A percentile compares a stretch with the other conserved stretches of the same genome.
Evolutionary conservation across 2,329 filamentous ascomycete genomes (phyloP).

Genomic region (Aspergillus eucalypticola): DNA sequence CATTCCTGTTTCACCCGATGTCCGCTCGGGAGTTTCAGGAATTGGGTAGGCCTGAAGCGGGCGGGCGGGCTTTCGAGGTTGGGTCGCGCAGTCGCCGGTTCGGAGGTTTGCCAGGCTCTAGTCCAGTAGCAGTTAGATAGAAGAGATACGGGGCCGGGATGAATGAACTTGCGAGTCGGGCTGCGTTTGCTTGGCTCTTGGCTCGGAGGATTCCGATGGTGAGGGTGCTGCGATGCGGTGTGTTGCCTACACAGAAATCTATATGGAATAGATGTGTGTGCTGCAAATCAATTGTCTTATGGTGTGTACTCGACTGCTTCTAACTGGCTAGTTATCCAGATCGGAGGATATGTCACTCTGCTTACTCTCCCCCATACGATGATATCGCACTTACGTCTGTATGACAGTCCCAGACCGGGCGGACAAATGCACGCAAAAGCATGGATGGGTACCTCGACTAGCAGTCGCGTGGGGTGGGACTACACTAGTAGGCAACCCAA

Average conservation of each 20-base stretch:
- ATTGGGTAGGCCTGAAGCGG: not conserved
- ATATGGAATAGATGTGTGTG: too few species aligned
- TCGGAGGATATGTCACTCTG: too few species aligned
- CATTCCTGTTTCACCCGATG: slow-evolving; percentile 14
- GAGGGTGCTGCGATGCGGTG: not conserved
- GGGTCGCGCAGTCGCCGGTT: not conserved
- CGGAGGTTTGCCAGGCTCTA: too few species aligned
- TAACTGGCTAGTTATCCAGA: too few species aligned
- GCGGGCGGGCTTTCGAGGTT: not conserved
- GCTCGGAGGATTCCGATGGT: not conserved
- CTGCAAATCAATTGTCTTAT: too few species aligned
- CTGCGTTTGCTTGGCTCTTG: not conserved
- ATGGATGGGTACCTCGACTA: not conserved
- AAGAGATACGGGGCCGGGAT: not conserved
- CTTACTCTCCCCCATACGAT: too few species aligned
- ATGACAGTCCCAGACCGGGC: not conserved
- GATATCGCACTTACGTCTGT: not conserved
- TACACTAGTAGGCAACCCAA: not conserved
- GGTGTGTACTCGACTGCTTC: too few species aligned
- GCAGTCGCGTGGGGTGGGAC: not conserved
- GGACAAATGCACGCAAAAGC: too few species aligned
- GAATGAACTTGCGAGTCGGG: not conserved
- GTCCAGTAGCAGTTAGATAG: too few species aligned
- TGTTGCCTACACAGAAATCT: too few species aligned
- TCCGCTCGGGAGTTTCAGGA: slow-evolving; percentile 11